These are phyloP conservation scores for Liquidambar formosana DNA, from an alignment of 164 flowering plant genomes.

Conservation along the genomic window DNA sequence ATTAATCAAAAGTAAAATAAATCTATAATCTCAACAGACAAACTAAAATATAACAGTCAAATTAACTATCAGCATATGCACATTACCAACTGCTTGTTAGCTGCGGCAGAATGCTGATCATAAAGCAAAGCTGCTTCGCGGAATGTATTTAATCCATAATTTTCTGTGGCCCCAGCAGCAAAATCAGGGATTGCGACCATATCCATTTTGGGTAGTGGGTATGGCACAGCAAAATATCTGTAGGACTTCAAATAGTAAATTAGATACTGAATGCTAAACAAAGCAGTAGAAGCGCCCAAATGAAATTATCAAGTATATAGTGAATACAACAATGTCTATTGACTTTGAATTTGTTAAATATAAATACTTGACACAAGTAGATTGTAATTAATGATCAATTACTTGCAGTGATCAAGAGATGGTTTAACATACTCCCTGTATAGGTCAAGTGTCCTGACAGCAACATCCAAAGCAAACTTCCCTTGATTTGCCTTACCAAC, in stretches of 20 bases:
- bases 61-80: neutral
- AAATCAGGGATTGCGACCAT: constrained; percentile 98
- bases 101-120: constrained; percentile 92
- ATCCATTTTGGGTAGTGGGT: constrained; percentile 90
- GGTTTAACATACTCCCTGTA: constrained; percentile 62
- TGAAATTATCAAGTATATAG: neutral
- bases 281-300: too few relatives aligned
- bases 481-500: constrained; percentile 83
- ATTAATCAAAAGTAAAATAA: neutral
- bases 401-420: too few relatives aligned
- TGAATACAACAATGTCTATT: neutral
- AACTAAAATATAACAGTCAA: neutral
- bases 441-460: constrained; percentile 75
- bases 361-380: too few relatives aligned
- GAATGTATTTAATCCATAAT: constrained; percentile 94
- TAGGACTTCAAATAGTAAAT: constrained; percentile 6
- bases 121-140: constrained; percentile 89
- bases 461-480: constrained; percentile 79
- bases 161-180: constrained; percentile 99
- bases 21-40: neutral
- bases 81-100: constrained; percentile 88
- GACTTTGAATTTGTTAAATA: neutral
- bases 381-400: too few relatives aligned
- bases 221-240: constrained; percentile 84
- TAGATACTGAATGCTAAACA: too few relatives aligned